Conservation (phyloP, 2,329 filamentous ascomycete genomes). For the Scytalidium lignicola region DNA sequence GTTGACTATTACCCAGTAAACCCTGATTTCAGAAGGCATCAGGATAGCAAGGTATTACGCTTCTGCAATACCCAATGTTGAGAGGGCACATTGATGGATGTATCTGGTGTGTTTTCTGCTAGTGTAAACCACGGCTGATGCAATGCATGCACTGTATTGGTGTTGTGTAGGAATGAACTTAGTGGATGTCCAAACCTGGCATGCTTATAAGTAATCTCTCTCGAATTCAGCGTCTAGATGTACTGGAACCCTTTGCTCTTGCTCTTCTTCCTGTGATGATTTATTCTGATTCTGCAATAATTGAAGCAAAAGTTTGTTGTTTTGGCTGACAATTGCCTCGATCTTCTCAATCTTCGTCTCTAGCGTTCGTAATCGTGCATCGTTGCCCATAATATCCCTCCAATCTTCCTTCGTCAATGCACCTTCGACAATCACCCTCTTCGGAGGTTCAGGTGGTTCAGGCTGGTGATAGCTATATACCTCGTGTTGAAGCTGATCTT, state of each 20-base stretch:
- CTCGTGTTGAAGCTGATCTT: slow-evolving; percentile 22
- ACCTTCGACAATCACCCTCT: slow-evolving; percentile 25
- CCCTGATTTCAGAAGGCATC: no score
- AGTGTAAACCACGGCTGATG: no score
- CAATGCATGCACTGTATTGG: no score
- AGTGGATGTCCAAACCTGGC: no score
- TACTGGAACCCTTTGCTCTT: slow-evolving; percentile 26
- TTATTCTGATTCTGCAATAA: slow-evolving; percentile 20
- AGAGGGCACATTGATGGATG: no score
- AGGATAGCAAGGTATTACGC: no score
- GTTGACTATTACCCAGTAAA: no score
- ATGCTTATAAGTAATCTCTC: slow-evolving; percentile 28
- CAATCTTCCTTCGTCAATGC: slow-evolving; percentile 28
- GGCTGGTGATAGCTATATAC: slow-evolving; percentile 7
- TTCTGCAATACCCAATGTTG: no score
- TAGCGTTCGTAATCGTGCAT: slow-evolving; percentile 23
- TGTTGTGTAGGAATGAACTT: no score
- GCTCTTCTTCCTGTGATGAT: slow-evolving; percentile 14
- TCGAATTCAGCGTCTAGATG: slow-evolving; percentile 30
- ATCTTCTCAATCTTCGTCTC: slow-evolving; percentile 28
- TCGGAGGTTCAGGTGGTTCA: slow-evolving; percentile 20
- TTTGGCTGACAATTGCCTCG: slow-evolving; percentile 25
- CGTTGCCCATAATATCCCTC: slow-evolving; percentile 28
- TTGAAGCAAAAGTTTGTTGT: slow-evolving; percentile 27
- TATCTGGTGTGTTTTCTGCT: no score